Conservation (phyloP, 352 stramenopile genomes). For the Pythium biforme region DNA sequence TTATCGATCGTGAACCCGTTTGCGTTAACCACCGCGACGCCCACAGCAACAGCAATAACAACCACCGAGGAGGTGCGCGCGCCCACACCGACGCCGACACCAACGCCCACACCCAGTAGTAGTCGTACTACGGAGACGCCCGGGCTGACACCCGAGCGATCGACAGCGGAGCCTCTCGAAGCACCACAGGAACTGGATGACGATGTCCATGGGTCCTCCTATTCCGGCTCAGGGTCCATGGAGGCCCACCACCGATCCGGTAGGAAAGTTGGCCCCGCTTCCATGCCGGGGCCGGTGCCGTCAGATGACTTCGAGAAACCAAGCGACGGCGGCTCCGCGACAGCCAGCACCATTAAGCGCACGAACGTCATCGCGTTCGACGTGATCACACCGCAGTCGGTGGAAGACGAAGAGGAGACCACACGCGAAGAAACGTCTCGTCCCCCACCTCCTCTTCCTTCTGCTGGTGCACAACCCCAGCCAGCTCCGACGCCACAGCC, state of each 20-base stretch:
- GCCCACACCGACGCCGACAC: not conserved
- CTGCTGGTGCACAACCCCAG: not conserved
- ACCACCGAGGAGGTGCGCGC: not conserved
- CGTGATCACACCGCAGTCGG: not conserved
- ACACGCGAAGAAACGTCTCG: not conserved
- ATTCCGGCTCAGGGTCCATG: not conserved
- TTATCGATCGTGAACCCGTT: constrained; percentile 9
- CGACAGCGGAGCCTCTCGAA: not conserved
- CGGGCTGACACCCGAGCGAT: not conserved
- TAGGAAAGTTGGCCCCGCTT: not conserved
- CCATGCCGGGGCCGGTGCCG: not conserved
- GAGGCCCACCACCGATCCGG: not conserved
- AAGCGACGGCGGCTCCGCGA: not conserved
- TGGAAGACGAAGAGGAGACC: not conserved
- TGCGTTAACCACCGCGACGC: not conserved
- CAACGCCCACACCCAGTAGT: not conserved
- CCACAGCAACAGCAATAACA: constrained; percentile 1
- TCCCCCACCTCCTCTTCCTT: not conserved
- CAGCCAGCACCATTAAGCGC: not conserved
- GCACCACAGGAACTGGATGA: not conserved
- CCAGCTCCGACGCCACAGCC: not conserved
- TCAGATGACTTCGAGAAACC: not conserved
- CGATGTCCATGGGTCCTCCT: not conserved
- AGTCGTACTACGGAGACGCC: not conserved
- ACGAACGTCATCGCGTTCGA: constrained; percentile 20